Conservation (phyloP, 2,329 filamentous ascomycete species). For the Volutella citrinella region DNA sequence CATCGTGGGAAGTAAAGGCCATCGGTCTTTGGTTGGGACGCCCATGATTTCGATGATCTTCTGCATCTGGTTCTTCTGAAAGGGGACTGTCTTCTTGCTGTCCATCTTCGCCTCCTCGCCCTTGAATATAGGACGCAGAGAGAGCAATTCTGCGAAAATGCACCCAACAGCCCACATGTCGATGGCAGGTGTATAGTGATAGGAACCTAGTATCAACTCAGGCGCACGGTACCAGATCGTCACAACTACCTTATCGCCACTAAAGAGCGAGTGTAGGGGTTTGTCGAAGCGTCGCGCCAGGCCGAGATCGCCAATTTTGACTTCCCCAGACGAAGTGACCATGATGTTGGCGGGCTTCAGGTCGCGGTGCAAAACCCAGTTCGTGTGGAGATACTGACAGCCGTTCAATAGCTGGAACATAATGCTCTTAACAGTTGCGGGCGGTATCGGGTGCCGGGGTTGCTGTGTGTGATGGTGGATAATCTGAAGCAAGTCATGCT, state of each 20-base stretch:
- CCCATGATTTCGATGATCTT: constrained; percentile 98
- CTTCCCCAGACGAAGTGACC: constrained; percentile 85
- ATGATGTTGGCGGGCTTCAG: constrained; percentile 98
- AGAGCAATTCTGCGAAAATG: constrained; percentile 93
- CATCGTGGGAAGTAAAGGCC: constrained; percentile 82
- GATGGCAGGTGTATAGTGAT: constrained; percentile 96
- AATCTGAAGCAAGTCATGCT: constrained; percentile 95
- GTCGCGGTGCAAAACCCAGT: constrained; percentile 96
- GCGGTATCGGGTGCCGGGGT: constrained; percentile 82
- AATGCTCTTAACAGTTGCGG: constrained; percentile 85
- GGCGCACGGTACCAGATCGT: constrained; percentile 99
- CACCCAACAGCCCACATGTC: constrained; percentile 98
- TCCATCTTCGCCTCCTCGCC: constrained; percentile 99
- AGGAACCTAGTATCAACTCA: constrained; percentile 83
- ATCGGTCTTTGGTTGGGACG: constrained; percentile 80
- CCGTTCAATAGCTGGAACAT: constrained; percentile 95
- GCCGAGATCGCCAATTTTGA: constrained; percentile 93
- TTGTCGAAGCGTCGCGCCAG: constrained; percentile 92
- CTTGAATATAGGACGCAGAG: constrained; percentile 92
- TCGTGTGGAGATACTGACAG: constrained; percentile 88
- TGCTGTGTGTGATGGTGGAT: constrained; percentile 96
- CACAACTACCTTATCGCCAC: constrained; percentile 95
- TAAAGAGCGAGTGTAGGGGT: constrained; percentile 85
- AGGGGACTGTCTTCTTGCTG: constrained; percentile 93
- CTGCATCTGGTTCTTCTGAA: constrained; percentile 98